Conservation (phyloP, 1,284 basidiomycete species). For the Cronartium quercuum region DNA sequence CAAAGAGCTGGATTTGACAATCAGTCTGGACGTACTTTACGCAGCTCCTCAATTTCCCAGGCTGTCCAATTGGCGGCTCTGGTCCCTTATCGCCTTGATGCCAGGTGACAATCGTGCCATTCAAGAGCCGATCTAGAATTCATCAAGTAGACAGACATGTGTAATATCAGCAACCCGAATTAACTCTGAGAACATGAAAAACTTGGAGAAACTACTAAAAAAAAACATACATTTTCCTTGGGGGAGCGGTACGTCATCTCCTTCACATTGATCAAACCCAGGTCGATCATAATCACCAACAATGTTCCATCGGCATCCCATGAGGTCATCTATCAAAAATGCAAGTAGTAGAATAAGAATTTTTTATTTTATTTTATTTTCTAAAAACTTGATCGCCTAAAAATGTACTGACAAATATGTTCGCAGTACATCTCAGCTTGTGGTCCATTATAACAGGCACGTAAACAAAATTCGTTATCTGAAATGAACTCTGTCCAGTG, state of each 20-base stretch:
- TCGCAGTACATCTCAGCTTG: constrained; percentile 8
- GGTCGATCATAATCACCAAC: constrained; percentile 23
- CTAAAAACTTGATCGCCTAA: background rate
- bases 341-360: background rate
- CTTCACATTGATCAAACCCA: constrained; percentile 29
- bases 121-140: background rate
- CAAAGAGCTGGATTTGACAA: too few relatives aligned
- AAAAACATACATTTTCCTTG: constrained; percentile 36
- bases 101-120: constrained; percentile 18
- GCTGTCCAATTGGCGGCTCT: background rate
- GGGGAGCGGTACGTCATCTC: constrained; percentile 22
- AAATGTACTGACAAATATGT: constrained; percentile 25
- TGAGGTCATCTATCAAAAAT: constrained; percentile 10
- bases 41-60: constrained; percentile 20
- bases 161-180: background rate
- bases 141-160: background rate
- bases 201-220: too few relatives aligned
- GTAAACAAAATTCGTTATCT: constrained; percentile 17
- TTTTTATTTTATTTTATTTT: background rate
- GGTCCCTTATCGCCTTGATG: constrained; percentile 4
- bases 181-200: background rate
- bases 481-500: constrained; percentile 36
- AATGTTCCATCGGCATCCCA: constrained; percentile 38
- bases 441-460: constrained; percentile 23
- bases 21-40: constrained; percentile 18